Evolutionary conservation across 2,329 filamentous ascomycete genomes (phyloP).

Genomic region (Pseudocercospora cruenta): DNA sequence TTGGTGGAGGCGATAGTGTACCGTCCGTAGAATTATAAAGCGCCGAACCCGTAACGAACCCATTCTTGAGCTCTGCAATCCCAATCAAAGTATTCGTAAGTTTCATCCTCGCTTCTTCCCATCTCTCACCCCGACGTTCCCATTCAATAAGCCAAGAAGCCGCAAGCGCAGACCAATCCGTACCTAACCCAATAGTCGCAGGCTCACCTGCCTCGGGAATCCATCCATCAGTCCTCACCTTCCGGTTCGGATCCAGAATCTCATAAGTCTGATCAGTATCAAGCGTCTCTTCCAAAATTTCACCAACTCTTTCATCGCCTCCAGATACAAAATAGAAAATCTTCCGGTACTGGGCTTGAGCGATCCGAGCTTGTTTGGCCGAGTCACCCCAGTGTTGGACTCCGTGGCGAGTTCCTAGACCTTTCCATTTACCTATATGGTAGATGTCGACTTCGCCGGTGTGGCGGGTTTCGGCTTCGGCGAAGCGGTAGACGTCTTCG

Average conservation of each 20-base stretch:
- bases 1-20: constrained; percentile 56
- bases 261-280: constrained; percentile 59
- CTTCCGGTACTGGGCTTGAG: constrained; percentile 61
- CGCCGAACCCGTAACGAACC: constrained; percentile 61
- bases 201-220: constrained; percentile 48
- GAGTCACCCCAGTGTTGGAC: constrained; percentile 66
- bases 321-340: constrained; percentile 61
- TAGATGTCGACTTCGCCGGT: constrained; percentile 66
- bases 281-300: constrained; percentile 56
- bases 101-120: constrained; percentile 57
- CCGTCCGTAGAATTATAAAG: constrained; percentile 57
- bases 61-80: constrained; percentile 60
- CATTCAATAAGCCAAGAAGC: constrained; percentile 63
- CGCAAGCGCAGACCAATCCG: constrained; percentile 63
- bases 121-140: constrained; percentile 59
- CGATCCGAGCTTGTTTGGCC: constrained; percentile 65
- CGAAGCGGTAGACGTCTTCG: constrained; percentile 61
- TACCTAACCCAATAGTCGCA: constrained; percentile 59
- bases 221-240: constrained; percentile 60
- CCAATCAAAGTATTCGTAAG: constrained; percentile 55
- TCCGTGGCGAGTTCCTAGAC: constrained; percentile 65
- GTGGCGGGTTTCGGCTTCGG: constrained; percentile 62
- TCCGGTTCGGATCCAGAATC: constrained; percentile 60
- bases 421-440: constrained; percentile 61
- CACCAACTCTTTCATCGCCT: constrained; percentile 60